phyloP scores from a whole-genome alignment of 148 eudicot genomes.

The Fagopyrum homotropicum region DNA sequence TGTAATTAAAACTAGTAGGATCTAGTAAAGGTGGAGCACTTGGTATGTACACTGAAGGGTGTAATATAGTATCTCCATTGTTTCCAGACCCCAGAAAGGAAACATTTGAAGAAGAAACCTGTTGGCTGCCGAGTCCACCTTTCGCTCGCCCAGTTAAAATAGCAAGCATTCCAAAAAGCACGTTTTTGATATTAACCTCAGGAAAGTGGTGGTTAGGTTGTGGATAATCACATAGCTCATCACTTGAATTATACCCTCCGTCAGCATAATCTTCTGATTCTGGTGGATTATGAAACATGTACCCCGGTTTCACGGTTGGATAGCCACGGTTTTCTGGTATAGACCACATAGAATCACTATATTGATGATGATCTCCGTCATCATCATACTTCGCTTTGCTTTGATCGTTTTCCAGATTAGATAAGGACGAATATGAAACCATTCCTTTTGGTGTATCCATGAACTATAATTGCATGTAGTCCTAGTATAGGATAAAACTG shows the following conservation, averaged over 20 bases:
- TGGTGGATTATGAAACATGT: conserved; percentile 35
- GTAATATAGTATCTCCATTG: conserved; percentile 79
- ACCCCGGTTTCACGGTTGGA: conserved; percentile 25
- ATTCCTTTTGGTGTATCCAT: conserved; percentile 51
- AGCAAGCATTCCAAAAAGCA: conserved; percentile 66
- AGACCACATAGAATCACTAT: conserved; percentile 47
- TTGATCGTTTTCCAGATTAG: conserved; percentile 43
- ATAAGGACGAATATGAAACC: conserved; percentile 58
- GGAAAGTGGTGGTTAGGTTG: conserved; percentile 42
- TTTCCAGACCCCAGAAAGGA: conserved; percentile 78
- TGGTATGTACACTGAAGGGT: conserved; percentile 86
- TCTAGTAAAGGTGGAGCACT: conserved; percentile 96
- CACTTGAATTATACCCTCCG: conserved; percentile 52
- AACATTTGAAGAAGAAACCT: conserved; percentile 51
- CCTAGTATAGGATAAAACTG: neutral
- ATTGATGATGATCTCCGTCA: conserved; percentile 35
- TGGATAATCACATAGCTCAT: conserved; percentile 33
- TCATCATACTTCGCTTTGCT: conserved; percentile 35
- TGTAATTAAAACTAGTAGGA: conserved; percentile 52
- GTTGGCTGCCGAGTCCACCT: conserved; percentile 24
- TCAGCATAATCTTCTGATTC: conserved; percentile 60
- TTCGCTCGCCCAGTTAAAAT: conserved; percentile 80
- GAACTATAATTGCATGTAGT: conserved; percentile 15
- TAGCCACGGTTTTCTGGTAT: conserved; percentile 27
- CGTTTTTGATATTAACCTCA: conserved; percentile 86